These are phyloP conservation scores for Ophiostoma piceae DNA, from an alignment of 2,329 filamentous ascomycete genomes.

Conservation along the genomic window DNA sequence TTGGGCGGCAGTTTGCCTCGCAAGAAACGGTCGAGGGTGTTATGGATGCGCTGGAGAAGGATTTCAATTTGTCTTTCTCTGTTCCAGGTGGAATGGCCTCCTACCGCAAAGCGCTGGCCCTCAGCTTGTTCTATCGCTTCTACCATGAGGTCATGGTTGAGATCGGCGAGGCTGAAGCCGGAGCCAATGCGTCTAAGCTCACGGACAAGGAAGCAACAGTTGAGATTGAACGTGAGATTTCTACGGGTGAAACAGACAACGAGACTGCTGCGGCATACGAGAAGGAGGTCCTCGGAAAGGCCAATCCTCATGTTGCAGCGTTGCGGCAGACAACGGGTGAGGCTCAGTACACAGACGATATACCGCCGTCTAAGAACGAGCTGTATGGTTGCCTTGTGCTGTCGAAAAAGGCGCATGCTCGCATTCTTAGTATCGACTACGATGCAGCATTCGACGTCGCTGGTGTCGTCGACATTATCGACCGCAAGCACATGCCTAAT, in stretches of 20 bases:
- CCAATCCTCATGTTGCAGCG: slow-evolving; percentile 82
- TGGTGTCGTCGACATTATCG: slow-evolving; percentile 78
- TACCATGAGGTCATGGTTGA: slow-evolving; percentile 79
- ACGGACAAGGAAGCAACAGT: slow-evolving; percentile 56
- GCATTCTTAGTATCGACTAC: slow-evolving; percentile 71
- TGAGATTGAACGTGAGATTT: slow-evolving; percentile 82
- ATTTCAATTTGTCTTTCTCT: slow-evolving; percentile 83
- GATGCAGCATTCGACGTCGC: slow-evolving; percentile 73
- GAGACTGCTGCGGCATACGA: slow-evolving; percentile 70
- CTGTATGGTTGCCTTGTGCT: slow-evolving; percentile 82
- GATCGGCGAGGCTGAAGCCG: slow-evolving; percentile 39
- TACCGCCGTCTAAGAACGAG: slow-evolving; percentile 80
- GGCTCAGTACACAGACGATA: slow-evolving; percentile 95
- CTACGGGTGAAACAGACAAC: slow-evolving; percentile 71
- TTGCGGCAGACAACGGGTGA: slow-evolving; percentile 91
- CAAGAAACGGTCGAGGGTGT: slow-evolving; percentile 78
- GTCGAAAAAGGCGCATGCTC: slow-evolving; percentile 83
- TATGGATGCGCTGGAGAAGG: slow-evolving; percentile 82
- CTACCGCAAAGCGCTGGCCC: slow-evolving; percentile 81
- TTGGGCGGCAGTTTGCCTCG: slow-evolving; percentile 74
- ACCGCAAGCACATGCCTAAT: slow-evolving; percentile 74
- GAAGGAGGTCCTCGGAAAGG: slow-evolving; percentile 76
- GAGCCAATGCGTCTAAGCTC: slow-evolving; percentile 20
- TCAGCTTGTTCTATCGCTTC: slow-evolving; percentile 95
- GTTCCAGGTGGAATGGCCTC: slow-evolving; percentile 98